Base-by-base conservation (phyloP, 192 early-diverging fungal species). In the Helicostylum pulchrum region DNA sequence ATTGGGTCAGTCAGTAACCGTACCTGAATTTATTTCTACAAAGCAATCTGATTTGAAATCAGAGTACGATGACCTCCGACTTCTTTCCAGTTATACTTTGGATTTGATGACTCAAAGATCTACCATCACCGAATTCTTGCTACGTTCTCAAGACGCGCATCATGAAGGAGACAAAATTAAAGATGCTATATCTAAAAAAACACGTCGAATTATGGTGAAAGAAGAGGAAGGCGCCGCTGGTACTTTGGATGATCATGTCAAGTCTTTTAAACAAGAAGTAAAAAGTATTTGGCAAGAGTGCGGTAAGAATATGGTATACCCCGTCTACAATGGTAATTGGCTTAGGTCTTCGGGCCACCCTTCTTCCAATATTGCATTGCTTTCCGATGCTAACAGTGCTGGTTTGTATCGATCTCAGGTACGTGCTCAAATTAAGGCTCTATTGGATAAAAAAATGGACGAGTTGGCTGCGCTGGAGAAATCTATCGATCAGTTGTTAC, bases 91-190 rank as follows among this genome's bases (percentile, higher is more conserved):
- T 9, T 70, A 77, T 42, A 61, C 63, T 10, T 46, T 59, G 11
- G 53, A 73, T 9, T 47, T 72, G 2, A 45, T 77, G 46, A 47
- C 50, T 7, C 75, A 77, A 32, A 56, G 66, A 12, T 57, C 58
- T 6, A 63, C 47, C 6, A 62, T 73, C 1, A 68, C 61, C n/a
- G 75, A 77, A 19, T 68, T 73, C 36, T 42, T 70, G 11, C 20
- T 66, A 11, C 58, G 62, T 31, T 52, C 49, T 21, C 66, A 73
- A 15, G 75, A 72, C 43, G 52, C 57, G 0, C 62, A 62, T 10
- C 53, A 60, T 20, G 71, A 73, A 53, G 70, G 67, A 8, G 71
- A 77, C n/a, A 64, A 70, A 36, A 44, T 72, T 15, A 46, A 58
- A 26, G 70, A 70, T 43, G 39, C 23, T 15, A 44, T 77, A 21